Evolutionary conservation across 768 basidiomycete species (phyloP).

Genomic region (Pleurotus tuber-regium): DNA sequence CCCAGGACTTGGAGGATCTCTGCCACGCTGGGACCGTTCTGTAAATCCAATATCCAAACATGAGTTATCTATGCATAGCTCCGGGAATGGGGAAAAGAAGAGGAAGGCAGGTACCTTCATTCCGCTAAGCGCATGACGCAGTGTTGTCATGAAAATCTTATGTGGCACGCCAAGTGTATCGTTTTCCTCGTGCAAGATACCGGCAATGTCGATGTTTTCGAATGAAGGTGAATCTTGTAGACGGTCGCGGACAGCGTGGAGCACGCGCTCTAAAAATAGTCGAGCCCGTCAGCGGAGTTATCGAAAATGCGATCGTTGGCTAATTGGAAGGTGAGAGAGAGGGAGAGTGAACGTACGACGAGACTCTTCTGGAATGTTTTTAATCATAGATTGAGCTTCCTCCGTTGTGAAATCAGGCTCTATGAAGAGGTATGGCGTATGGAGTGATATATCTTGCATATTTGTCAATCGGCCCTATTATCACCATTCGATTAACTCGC

Average conservation of each 20-base stretch:
- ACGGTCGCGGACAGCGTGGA: slow-evolving; percentile 27
- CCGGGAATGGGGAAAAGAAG: too few relatives aligned
- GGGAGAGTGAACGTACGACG: slow-evolving; percentile 29
- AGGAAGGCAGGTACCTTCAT: slow-evolving; percentile 65
- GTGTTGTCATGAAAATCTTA: slow-evolving; percentile 64
- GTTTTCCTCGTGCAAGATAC: slow-evolving; percentile 43
- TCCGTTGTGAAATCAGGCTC: slow-evolving; percentile 57
- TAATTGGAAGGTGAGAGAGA: too few relatives aligned
- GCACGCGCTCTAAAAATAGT: slow-evolving; percentile 26
- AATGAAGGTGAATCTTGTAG: slow-evolving; percentile 34
- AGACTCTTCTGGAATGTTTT: slow-evolving; percentile 38
- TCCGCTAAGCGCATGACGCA: slow-evolving; percentile 79
- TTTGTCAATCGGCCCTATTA: slow-evolving; percentile 73
- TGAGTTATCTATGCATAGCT: too few relatives aligned
- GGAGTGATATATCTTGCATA: slow-evolving; percentile 64
- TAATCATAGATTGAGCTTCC: slow-evolving; percentile 54
- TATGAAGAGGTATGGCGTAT: slow-evolving; percentile 78
- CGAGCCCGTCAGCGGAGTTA: slow-evolving; percentile 10
- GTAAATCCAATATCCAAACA: too few relatives aligned
- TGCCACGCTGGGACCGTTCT: slow-evolving; percentile 50
- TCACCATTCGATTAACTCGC: too few relatives aligned
- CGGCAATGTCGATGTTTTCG: slow-evolving; percentile 33
- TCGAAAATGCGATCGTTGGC: not conserved
- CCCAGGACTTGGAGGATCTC: slow-evolving; percentile 45
- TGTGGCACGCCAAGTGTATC: slow-evolving; percentile 35